Percentiles rank a stretch among this genome's conserved stretches.
These are phyloP conservation scores for Pleurotus pulmonarius DNA, from an alignment of 768 basidiomycete species.

Conservation along the genomic window DNA sequence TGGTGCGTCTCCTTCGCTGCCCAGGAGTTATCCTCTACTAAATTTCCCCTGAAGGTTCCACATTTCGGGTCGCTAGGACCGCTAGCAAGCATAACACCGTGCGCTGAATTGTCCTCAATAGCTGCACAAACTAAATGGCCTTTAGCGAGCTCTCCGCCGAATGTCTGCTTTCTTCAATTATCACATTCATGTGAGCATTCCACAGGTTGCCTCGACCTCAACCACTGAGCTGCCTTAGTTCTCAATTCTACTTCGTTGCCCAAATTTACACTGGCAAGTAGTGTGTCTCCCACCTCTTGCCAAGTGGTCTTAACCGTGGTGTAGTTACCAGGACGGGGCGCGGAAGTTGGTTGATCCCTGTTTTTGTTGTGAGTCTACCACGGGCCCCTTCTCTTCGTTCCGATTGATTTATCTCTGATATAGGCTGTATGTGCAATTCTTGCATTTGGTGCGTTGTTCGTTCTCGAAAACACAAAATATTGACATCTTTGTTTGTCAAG, in stretches of 20 bases:
- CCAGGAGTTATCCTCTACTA: too few species aligned
- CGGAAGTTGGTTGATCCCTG: constrained; percentile 24
- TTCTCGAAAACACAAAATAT: too few species aligned
- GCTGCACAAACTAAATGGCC: too few species aligned
- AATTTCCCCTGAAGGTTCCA: too few species aligned
- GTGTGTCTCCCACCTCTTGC: not conserved
- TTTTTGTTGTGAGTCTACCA: constrained; percentile 20
- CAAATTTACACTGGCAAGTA: constrained; percentile 33
- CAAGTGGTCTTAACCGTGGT: not conserved
- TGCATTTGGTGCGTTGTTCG: constrained; percentile 23
- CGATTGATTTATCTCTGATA: not conserved
- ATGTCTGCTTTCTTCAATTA: constrained; percentile 37
- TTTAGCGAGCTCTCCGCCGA: constrained; percentile 34
- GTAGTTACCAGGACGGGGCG: constrained; percentile 2
- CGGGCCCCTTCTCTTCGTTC: not conserved
- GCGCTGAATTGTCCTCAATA: too few species aligned
- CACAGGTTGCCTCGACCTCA: too few species aligned
- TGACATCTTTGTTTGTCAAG: not conserved
- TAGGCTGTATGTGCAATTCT: constrained; percentile 22
- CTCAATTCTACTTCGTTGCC: constrained; percentile 40
- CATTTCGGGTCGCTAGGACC: constrained; percentile 38
- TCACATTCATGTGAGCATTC: constrained; percentile 35
- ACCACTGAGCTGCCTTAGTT: constrained; percentile 20
- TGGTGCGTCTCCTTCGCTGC: too few species aligned
- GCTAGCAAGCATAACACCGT: constrained; percentile 33